Conservation (phyloP, 768 basidiomycete genomes). For the Lactarius indigo region DNA sequence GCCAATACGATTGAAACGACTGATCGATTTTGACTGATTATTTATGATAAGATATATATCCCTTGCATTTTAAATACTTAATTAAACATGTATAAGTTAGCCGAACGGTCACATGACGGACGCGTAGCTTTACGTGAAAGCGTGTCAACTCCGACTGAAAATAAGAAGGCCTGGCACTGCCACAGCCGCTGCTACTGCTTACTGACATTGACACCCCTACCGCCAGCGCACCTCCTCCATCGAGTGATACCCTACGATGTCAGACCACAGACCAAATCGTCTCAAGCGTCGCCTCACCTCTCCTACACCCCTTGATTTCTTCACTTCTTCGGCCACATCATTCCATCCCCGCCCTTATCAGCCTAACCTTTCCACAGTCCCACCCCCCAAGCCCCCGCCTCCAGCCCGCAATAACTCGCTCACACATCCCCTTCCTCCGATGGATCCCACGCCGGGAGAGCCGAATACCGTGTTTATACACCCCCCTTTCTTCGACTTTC, state of each 20-base stretch:
- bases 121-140: constrained; percentile 33
- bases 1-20: background rate
- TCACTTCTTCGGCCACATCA: constrained; percentile 58
- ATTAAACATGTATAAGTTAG: background rate
- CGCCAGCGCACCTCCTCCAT: constrained; percentile 14
- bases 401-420: constrained; percentile 21
- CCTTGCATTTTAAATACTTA: constrained; percentile 40
- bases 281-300: constrained; percentile 49
- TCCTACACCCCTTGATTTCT: constrained; percentile 52
- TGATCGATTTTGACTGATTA: background rate
- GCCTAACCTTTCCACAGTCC: constrained; percentile 33
- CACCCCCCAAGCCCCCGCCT: constrained; percentile 22
- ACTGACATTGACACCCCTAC: background rate
- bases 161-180: background rate
- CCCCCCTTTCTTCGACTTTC: constrained; percentile 69
- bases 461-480: constrained; percentile 65
- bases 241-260: constrained; percentile 9
- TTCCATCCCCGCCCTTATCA: constrained; percentile 65
- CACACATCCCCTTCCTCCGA: constrained; percentile 26
- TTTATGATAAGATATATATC: constrained; percentile 46
- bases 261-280: constrained; percentile 18
- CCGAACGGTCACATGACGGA: constrained; percentile 38
- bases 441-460: constrained; percentile 66
- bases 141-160: constrained; percentile 48
- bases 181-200: background rate